phyloP scores from a whole-genome alignment of 208 protist species.

The Acanthamoeba castellanii region DNA sequence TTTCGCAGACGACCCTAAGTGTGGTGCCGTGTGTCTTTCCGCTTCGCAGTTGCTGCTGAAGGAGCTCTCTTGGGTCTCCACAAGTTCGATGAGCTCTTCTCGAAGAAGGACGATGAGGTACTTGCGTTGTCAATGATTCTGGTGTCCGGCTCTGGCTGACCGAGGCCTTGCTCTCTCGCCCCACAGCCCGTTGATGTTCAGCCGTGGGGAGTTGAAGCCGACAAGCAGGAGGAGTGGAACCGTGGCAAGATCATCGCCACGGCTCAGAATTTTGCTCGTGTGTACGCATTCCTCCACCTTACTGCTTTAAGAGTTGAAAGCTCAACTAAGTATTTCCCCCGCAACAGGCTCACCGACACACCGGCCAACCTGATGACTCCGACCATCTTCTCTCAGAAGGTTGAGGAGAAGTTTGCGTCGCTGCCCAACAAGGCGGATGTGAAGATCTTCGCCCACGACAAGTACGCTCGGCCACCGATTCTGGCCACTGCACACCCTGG shows the following conservation, averaged over 20 bases:
- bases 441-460: neutral
- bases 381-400: constrained; percentile 46
- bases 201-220: neutral
- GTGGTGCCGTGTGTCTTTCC: neutral
- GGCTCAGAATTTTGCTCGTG: constrained; percentile 63
- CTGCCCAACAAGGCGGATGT: constrained; percentile 18
- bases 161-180: neutral
- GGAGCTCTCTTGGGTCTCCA: constrained; percentile 41
- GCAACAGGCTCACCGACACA: neutral
- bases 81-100: constrained; percentile 57
- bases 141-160: neutral
- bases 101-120: constrained; percentile 58
- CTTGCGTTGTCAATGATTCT: too few relatives aligned
- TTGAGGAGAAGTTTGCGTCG: constrained; percentile 44
- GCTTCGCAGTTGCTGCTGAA: neutral
- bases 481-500: neutral
- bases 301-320: neutral
- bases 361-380: constrained; percentile 69
- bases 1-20: too few relatives aligned
- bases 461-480: neutral
- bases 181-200: neutral
- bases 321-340: neutral
- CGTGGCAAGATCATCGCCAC: constrained; percentile 54
- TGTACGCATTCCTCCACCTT: constrained; percentile 32
- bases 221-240: constrained; percentile 17